These are phyloP conservation scores for Carpinus fangiana DNA, from an alignment of 306 rosid species.

Conservation along the genomic window DNA sequence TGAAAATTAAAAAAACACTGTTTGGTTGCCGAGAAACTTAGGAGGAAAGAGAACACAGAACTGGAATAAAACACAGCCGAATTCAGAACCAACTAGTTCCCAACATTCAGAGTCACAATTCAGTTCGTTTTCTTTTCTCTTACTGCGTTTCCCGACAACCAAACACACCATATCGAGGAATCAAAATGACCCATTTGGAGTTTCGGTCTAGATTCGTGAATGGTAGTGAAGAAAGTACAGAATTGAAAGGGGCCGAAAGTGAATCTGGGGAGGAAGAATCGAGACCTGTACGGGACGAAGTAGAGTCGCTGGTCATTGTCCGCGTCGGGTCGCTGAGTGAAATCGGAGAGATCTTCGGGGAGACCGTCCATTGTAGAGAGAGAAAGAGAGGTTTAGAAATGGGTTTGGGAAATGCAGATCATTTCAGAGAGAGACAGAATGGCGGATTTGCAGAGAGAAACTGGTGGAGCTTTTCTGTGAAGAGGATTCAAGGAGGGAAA, in stretches of 20 bases:
- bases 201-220: constrained; percentile 38
- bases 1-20: not conserved
- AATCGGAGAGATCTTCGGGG: constrained; percentile 66
- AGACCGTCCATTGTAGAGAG: constrained; percentile 43
- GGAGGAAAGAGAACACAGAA: constrained; percentile 10
- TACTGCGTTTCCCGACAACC: constrained; percentile 12
- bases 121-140: constrained; percentile 2
- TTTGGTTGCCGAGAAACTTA: constrained; percentile 1
- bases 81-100: constrained; percentile 13
- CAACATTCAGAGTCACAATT: constrained; percentile 22
- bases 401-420: constrained; percentile 42
- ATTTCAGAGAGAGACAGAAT: constrained; percentile 28
- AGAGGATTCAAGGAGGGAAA: constrained; percentile 56
- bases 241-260: constrained; percentile 30
- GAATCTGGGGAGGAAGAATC: constrained; percentile 13
- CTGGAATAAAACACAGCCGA: not conserved
- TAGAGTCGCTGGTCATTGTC: constrained; percentile 73
- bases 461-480: constrained; percentile 54
- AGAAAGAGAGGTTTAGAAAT: constrained; percentile 28
- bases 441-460: constrained; percentile 75
- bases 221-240: not conserved
- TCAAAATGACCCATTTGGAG: constrained; percentile 5
- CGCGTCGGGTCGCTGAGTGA: constrained; percentile 46
- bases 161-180: constrained; percentile 8
- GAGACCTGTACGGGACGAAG: constrained; percentile 90